Evolutionary conservation across 306 rosid genomes (phyloP), one percentile per base, ranked within the genome.

Genomic region (Cicer bijugum): DNA sequence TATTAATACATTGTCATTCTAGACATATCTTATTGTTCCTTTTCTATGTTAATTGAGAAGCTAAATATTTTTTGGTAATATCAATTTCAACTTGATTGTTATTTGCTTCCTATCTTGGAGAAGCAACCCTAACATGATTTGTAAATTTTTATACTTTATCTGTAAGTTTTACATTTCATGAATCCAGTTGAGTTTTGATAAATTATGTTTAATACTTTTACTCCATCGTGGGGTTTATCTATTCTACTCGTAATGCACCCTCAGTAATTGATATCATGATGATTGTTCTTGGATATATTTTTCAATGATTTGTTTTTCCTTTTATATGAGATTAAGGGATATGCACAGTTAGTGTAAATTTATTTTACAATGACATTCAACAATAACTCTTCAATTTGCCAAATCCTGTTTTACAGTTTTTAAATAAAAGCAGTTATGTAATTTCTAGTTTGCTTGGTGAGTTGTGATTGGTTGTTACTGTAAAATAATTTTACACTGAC

Each of bases 21-120:
- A 8, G 44, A 53, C 3, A 44, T 60, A 57, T 67, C 6, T 65
- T 56, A 66, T 19, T 14, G 14, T 69, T 43, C 6, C 14, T 16
- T 68, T 58, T 35, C 43, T 9, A 35, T 37, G 63, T 57, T 37
- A 12, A 66, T 0, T 6, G 4, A 52, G 15, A 15, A 15, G 69
- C 50, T 44, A 48, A 46, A 74, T 8, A 37, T 62, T 9, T 17
- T 52, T 71, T 63, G 9, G 35, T 28, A 28, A 28, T 23, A 39
- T 48, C 52, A 62, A 78, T 65, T 12, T 35, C 8, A 35, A 60
- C 44, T 45, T 77, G 45, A 74, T 28, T 28, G 5, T 4, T 28
- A 3, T 28, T 28, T 28, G 35, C 35, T 28, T 28, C 35, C 72
- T 64, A 69, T 44, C 37, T 61, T 28, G 35, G 35, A 28, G 71